phyloP scores from a whole-genome alignment of 1,284 basidiomycete species.

The Vanrija pseudolonga region DNA sequence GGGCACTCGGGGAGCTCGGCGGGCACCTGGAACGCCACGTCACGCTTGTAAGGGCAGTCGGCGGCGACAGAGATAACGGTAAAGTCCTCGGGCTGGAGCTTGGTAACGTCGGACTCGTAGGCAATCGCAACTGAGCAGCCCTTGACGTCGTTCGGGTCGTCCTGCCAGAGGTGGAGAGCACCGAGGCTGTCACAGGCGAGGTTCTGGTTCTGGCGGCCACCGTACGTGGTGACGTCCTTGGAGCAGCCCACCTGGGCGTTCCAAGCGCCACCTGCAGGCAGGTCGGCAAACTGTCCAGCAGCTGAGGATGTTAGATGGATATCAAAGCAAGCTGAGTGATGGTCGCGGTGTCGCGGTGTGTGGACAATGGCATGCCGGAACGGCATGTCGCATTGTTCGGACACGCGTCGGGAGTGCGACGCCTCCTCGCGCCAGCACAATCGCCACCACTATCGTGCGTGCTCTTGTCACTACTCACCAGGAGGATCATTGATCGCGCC shows the following conservation, averaged over 20 bases:
- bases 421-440: too few species aligned
- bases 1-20: constrained; percentile 65
- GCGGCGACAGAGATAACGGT: constrained; percentile 69
- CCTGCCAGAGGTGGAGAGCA: background rate
- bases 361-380: too few species aligned
- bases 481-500: constrained; percentile 39
- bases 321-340: too few species aligned
- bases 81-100: constrained; percentile 63
- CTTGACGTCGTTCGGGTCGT: constrained; percentile 5
- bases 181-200: background rate
- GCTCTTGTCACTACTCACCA: background rate
- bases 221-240: constrained; percentile 29
- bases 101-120: constrained; percentile 58
- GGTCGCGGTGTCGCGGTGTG: background rate
- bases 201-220: background rate
- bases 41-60: constrained; percentile 63
- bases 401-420: too few species aligned
- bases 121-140: constrained; percentile 57
- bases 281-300: constrained; percentile 32
- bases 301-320: background rate
- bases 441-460: too few species aligned
- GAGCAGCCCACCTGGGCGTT: constrained; percentile 38
- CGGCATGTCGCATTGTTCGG: too few species aligned
- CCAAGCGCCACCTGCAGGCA: constrained; percentile 39
- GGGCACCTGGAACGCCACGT: constrained; percentile 62